These are phyloP conservation scores for Secale cereale DNA, from an alignment of 176 grass and related monocot species.

Conservation along the genomic window DNA sequence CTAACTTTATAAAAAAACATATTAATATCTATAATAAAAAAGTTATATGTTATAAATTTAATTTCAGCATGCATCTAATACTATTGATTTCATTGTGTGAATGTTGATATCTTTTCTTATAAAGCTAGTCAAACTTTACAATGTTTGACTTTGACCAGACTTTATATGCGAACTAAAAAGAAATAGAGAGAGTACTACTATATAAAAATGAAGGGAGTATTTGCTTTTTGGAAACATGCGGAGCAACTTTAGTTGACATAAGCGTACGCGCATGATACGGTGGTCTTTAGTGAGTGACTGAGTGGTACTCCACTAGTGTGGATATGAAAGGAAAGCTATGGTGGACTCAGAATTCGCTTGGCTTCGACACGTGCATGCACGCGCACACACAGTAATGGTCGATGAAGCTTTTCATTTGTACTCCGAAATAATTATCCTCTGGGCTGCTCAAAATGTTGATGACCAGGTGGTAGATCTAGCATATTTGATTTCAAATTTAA, in stretches of 20 bases:
- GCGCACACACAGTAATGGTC: neutral
- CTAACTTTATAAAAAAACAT: too few relatives aligned
- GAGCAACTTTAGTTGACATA: neutral
- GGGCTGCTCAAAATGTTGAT: neutral
- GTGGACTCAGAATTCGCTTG: neutral
- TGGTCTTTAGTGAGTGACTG: neutral
- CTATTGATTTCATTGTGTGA: too few relatives aligned
- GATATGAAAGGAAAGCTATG: neutral
- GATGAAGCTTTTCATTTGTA: neutral
- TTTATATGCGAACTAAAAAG: too few relatives aligned
- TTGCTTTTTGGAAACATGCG: neutral
- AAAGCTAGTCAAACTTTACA: too few relatives aligned
- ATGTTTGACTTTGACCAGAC: too few relatives aligned
- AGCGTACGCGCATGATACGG: neutral
- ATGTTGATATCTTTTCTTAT: too few relatives aligned
- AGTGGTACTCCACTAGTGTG: neutral
- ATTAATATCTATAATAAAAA: too few relatives aligned
- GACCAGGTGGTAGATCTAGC: neutral
- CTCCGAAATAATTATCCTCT: neutral
- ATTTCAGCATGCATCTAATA: too few relatives aligned
- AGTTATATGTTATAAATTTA: too few relatives aligned
- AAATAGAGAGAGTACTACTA: too few relatives aligned
- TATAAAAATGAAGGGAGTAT: too few relatives aligned
- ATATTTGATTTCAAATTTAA: neutral
- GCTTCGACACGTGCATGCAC: neutral